Percentiles rank a stretch among this genome's conserved stretches.
phyloP scores from a whole-genome alignment of 2,329 filamentous ascomycete species.

The Phialocephala sp. region DNA sequence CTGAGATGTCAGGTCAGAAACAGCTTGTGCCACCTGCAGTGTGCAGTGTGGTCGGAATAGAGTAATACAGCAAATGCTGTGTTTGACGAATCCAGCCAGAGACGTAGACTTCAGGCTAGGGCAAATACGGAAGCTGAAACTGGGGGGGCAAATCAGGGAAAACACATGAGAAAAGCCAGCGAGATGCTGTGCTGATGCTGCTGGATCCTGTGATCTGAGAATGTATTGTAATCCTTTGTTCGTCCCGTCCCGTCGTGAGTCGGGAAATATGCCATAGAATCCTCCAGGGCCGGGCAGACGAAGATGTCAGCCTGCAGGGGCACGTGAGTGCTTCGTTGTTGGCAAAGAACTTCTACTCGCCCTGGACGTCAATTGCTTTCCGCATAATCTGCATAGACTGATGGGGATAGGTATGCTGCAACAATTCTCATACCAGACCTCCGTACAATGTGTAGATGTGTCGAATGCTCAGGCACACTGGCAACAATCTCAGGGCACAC shows the following conservation, averaged over 20 bases:
- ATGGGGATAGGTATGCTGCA: background rate
- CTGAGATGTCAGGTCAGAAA: conserved; percentile 12
- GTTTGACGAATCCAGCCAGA: background rate
- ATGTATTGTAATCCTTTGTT: background rate
- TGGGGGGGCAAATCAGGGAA: background rate
- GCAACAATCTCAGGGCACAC: no score
- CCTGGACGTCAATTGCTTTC: background rate
- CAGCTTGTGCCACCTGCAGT: background rate
- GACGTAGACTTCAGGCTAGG: background rate
- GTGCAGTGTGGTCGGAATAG: background rate
- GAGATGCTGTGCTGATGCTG: background rate
- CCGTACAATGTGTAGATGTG: background rate
- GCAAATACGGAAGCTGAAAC: background rate
- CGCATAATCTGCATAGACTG: background rate
- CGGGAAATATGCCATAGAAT: background rate
- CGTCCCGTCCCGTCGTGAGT: background rate
- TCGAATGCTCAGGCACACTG: background rate
- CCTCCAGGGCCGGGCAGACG: background rate
- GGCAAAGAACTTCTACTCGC: background rate
- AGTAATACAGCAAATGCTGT: conserved; percentile 1
- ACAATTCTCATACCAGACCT: background rate
- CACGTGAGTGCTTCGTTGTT: background rate
- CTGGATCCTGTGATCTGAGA: background rate
- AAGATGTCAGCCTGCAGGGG: background rate
- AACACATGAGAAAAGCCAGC: background rate